Conservation (phyloP, 495 filamentous ascomycete species). For the Podospora didyma region DNA sequence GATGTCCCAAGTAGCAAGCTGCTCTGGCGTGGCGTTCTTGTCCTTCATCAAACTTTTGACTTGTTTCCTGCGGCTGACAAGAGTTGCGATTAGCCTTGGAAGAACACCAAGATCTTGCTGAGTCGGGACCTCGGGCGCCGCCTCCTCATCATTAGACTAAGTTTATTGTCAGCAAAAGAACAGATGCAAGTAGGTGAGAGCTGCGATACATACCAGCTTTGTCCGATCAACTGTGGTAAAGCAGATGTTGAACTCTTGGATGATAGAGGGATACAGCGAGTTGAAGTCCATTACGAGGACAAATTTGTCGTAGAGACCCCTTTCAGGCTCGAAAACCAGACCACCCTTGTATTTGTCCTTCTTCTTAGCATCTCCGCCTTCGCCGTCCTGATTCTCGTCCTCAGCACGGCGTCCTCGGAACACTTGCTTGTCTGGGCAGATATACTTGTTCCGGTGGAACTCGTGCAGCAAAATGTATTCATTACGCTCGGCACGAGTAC, state of each 20-base stretch:
- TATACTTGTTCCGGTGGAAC: conserved; percentile 93
- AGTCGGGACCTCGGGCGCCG: conserved; percentile 62
- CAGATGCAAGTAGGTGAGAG: not conserved
- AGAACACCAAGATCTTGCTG: conserved; percentile 76
- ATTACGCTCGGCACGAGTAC: conserved; percentile 94
- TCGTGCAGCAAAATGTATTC: conserved; percentile 99
- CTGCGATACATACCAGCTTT: conserved; percentile 46
- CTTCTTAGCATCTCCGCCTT: conserved; percentile 72
- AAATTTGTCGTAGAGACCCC: conserved; percentile 93
- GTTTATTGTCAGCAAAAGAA: conserved; percentile 17
- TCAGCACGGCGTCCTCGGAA: conserved; percentile 67
- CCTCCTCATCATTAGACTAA: conserved; percentile 79
- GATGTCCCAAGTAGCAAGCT: conserved; percentile 95
- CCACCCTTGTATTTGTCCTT: conserved; percentile 99
- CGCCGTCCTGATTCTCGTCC: conserved; percentile 60
- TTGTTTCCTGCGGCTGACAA: conserved; percentile 80
- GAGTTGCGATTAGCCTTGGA: conserved; percentile 81
- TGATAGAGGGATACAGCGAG: conserved; percentile 96
- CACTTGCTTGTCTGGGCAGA: conserved; percentile 87
- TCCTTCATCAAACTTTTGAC: conserved; percentile 97
- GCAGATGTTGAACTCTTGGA: conserved; percentile 99
- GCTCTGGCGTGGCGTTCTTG: conserved; percentile 76
- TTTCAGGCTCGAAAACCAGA: conserved; percentile 96
- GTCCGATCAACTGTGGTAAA: conserved; percentile 90
- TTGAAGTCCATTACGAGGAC: conserved; percentile 99